Evolutionary conservation across 2,329 filamentous ascomycete species (phyloP).

Genomic region (Paracoccidioides lutzii): DNA sequence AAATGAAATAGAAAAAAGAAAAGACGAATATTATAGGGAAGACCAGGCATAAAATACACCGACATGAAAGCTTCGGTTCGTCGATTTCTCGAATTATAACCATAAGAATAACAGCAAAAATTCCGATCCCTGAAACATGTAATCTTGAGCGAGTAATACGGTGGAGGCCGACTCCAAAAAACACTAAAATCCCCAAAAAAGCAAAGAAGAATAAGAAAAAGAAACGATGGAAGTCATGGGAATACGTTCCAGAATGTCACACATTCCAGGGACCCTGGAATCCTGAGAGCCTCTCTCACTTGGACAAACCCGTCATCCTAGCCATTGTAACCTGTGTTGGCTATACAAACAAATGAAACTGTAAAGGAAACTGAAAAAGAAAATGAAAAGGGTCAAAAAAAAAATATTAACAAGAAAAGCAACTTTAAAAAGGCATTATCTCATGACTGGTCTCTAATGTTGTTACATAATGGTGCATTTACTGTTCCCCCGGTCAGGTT

Average conservation of each 20-base stretch:
- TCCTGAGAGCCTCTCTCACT: not conserved
- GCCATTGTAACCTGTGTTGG: not conserved
- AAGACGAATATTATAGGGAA: not conserved
- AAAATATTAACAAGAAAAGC: not conserved
- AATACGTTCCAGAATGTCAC: not conserved
- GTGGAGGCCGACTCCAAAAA: no score
- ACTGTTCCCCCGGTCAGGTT: constrained; percentile 57
- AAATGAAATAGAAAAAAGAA: not conserved
- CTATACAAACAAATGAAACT: not conserved
- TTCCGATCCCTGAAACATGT: no score
- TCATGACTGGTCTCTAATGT: not conserved
- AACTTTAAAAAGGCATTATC: not conserved
- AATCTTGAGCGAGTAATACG: no score
- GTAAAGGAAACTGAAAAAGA: no score
- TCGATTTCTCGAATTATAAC: no score
- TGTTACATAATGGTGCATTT: constrained; percentile 75
- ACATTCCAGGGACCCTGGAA: not conserved
- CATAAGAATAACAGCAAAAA: no score
- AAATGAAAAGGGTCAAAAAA: not conserved
- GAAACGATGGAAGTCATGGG: not conserved
- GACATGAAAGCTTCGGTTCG: not conserved
- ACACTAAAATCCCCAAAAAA: not conserved
- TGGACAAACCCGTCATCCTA: not conserved
- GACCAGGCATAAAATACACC: not conserved
- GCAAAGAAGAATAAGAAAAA: not conserved